Evolutionary conservation across 371 early-diverging fungal genomes (phyloP), one percentile per base, ranked within the genome.

Genomic region (Globomyces sp.): DNA sequence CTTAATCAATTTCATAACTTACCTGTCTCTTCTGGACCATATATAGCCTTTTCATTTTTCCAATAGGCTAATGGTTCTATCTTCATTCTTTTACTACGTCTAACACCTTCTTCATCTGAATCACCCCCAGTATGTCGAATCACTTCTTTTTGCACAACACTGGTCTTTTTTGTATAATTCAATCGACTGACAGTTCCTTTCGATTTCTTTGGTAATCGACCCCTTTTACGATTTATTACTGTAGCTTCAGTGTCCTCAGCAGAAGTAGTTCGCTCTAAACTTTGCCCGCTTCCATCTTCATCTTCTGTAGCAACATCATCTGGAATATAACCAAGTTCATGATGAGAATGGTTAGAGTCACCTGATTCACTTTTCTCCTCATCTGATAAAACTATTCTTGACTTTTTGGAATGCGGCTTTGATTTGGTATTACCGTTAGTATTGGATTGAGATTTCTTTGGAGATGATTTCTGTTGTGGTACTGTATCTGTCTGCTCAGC

Each of bases 51-150:
- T 59, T 78, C 76, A 47, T 67, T 70, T 47, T 57, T 58, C 78
- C 78, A 77, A 63, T 63, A 77, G 34, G 66, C 65, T n/a, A 75
- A 51, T 3, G 78, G 78, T 49, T 59, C 57, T 4, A 72, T 49
- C 37, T 65, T 67, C 57, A 63, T 65, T 40, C 78, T 66, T 50
- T 57, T 58, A 51, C 71, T 69, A n/a, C 75, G 70, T 34, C 78
- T 69, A 4, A 65, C 51, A 11, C 74, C 68, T 44, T 63, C 60
- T 3, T 64, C 64, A 24, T 58, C 40, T 44, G 13, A 9, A 24
- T 41, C 6, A 44, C 13, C 1, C 44, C 44, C 24, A 3, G 44
- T 24, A 13, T 58, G 13, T 41, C 58, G 6, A 41, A 34, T 44
- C 40, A 40, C 58, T 58, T 41, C 40, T 58, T 40, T 13, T 39